A percentile compares a stretch with the other conserved stretches of the same genome.
These are phyloP conservation scores for Apiotrichum gracile DNA, from an alignment of 1,284 basidiomycete species.

Conservation along the genomic window DNA sequence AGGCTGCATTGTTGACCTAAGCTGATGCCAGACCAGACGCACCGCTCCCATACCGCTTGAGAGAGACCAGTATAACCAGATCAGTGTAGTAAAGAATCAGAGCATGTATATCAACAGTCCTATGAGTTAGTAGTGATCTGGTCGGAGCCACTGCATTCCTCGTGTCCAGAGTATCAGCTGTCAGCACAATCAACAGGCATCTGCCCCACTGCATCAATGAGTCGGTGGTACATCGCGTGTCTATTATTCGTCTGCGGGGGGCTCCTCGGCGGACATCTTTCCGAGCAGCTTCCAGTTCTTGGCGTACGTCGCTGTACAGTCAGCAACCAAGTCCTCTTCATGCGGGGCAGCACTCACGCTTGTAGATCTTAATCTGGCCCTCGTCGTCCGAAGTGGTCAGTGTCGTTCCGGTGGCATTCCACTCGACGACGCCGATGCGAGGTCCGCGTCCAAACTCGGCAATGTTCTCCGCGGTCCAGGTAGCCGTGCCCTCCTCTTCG, in stretches of 20 bases:
- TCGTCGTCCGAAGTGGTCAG: slow-evolving; percentile 85
- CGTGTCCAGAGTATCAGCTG: too few relatives aligned
- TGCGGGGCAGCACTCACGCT: slow-evolving; percentile 51
- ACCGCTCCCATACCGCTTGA: too few relatives aligned
- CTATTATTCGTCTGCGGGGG: slow-evolving; percentile 26
- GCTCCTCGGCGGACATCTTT: slow-evolving; percentile 46
- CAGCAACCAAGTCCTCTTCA: slow-evolving; percentile 5
- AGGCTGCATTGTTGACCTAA: too few relatives aligned
- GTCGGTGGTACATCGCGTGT: neutral
- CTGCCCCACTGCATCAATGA: neutral
- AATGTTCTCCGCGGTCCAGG: slow-evolving; percentile 66
- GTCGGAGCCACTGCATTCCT: too few relatives aligned
- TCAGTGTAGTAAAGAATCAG: too few relatives aligned
- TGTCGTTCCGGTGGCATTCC: slow-evolving; percentile 62
- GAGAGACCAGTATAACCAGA: too few relatives aligned
- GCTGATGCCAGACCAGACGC: too few relatives aligned
- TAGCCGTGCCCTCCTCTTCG: slow-evolving; percentile 16
- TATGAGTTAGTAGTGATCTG: too few relatives aligned
- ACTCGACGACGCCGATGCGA: slow-evolving; percentile 77
- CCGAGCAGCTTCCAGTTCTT: slow-evolving; percentile 46
- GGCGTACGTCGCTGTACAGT: slow-evolving; percentile 41
- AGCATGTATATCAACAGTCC: too few relatives aligned
- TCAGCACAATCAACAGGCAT: too few relatives aligned
- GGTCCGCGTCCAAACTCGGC: slow-evolving; percentile 76
- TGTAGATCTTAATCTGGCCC: slow-evolving; percentile 81